Base-by-base conservation (phyloP, 441 rosid genomes). In the Eutrema salsugineum region DNA sequence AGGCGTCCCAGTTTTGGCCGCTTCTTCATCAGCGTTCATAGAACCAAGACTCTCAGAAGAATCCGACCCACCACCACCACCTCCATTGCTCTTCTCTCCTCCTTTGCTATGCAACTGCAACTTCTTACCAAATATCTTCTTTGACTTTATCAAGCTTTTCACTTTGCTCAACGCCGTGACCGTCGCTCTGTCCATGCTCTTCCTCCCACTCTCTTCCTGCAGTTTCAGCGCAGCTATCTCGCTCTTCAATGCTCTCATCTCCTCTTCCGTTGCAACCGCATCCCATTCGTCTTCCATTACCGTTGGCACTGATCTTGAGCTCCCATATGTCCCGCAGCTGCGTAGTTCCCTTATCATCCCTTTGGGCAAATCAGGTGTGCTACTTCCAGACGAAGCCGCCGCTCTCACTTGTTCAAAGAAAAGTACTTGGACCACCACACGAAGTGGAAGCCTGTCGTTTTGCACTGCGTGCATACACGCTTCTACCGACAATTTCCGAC, bases 391-490 rank as follows among this genome's bases (percentile, higher is more conserved):
- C 1, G 88, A 78, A 6, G 95, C 93, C 22, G 89, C 81, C 5
- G 74, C 82, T 72, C 92, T 77, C 43, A 87, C 90, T 81, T 93
- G 97, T 78, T 93, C 96, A 1, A 86, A 93, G 82, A 91, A 89
- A 71, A 93, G 92, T 58, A 89, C 87, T 72, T 89, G 98, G 3
- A 91, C 91, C n/a, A 93, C 89, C 0, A 91, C 91, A 4, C 98
- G 88, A 27, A 89, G 44, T 0, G 98, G 97, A 8, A 93, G 95
- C 71, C 97, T 73, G 75, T 91, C 97, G 8, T 93, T 93, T 68
- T 93, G 97, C 72, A 90, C 96, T 0, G 91, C 98, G 14, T 93
- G 98, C 88, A 85, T 79, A 71, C 94, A 87, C 4, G 98, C 96
- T 19, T 93, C 96, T 5, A 78, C 87, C 0, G 98, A 91, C 12